Percentiles rank a stretch among this genome's conserved stretches.
Conservation (phyloP, 805 yeast species). For the Grigorovia humatica region DNA sequence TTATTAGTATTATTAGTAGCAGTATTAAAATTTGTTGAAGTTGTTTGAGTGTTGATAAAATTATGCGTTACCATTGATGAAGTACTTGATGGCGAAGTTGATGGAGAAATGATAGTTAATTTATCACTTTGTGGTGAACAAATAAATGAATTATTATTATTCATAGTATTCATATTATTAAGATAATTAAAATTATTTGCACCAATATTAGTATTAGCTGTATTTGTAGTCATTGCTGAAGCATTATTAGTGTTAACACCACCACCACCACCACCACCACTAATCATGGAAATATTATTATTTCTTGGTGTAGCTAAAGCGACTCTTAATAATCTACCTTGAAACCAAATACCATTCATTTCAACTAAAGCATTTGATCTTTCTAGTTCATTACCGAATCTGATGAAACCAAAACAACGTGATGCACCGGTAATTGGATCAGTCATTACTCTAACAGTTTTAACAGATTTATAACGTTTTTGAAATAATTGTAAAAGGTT, state of each 20-base stretch:
- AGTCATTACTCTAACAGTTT: conserved; percentile 78
- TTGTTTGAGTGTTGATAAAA: neutral
- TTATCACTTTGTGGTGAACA: neutral
- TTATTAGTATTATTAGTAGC: neutral
- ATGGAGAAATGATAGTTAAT: neutral
- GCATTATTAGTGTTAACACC: too few relatives aligned
- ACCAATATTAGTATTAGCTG: neutral
- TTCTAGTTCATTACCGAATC: conserved; percentile 62
- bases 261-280: neutral
- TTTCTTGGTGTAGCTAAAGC: conserved; percentile 72
- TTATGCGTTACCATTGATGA: neutral
- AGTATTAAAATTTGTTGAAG: neutral
- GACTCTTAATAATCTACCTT: conserved; percentile 66
- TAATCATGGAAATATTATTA: conserved; percentile 8
- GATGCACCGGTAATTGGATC: conserved; percentile 72
- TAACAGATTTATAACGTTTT: conserved; percentile 51
- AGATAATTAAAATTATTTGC: neutral
- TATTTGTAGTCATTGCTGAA: neutral
- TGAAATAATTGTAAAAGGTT: conserved; percentile 66
- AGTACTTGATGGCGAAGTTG: conserved; percentile 1
- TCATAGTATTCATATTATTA: too few relatives aligned
- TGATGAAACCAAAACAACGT: conserved; percentile 71
- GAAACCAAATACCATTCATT: conserved; percentile 75
- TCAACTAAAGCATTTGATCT: conserved; percentile 57
- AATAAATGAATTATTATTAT: neutral